phyloP scores from a whole-genome alignment of 2,329 filamentous ascomycete genomes.

The Ophiostoma quercus region DNA sequence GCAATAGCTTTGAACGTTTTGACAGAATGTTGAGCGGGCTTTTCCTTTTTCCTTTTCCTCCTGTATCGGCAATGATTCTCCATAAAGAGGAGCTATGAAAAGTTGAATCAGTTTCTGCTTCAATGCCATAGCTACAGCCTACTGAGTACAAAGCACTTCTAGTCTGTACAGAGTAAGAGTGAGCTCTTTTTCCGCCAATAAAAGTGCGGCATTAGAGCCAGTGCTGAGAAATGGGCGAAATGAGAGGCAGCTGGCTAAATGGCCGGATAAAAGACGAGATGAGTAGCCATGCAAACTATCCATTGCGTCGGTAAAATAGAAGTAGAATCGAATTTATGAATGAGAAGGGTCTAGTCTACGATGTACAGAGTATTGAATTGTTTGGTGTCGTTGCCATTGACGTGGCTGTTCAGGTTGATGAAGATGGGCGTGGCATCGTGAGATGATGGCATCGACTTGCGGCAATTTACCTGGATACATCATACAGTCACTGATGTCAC shows the following conservation, averaged over 20 bases:
- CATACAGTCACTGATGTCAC: not conserved
- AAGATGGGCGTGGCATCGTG: not conserved
- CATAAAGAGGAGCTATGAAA: slow-evolving; percentile 4
- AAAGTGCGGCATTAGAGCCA: slow-evolving; percentile 13
- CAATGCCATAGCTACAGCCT: no score
- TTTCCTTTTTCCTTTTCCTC: not conserved
- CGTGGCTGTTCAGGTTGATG: not conserved
- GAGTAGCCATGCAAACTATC: not conserved
- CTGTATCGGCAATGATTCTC: slow-evolving; percentile 3
- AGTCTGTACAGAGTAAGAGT: no score
- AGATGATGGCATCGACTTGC: not conserved
- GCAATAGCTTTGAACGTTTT: not conserved
- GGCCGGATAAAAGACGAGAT: slow-evolving; percentile 6
- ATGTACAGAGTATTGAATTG: no score
- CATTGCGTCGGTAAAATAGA: not conserved
- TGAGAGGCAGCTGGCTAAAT: slow-evolving; percentile 11
- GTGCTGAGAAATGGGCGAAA: slow-evolving; percentile 15
- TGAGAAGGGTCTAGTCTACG: not conserved
- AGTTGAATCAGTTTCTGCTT: not conserved
- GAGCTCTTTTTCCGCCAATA: slow-evolving; percentile 19
- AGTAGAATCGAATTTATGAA: not conserved
- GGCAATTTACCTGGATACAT: not conserved
- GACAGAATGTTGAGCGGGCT: not conserved
- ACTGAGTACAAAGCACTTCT: no score
- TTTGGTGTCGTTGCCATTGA: not conserved